phyloP scores from a whole-genome alignment of 192 early-diverging fungal species.

The Rhizoclosmatium sp. region DNA sequence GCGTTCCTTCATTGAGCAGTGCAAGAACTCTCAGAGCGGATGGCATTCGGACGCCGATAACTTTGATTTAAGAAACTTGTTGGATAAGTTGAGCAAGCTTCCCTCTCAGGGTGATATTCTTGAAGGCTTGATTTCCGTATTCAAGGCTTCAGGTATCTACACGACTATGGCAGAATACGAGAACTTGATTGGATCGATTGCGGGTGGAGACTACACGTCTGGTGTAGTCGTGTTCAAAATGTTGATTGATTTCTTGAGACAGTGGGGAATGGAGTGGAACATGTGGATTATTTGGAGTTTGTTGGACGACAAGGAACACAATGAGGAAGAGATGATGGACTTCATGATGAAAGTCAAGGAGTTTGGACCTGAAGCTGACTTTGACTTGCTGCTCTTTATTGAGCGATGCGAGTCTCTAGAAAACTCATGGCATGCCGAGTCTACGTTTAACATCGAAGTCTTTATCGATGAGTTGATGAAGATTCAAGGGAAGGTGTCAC shows the following conservation, averaged over 20 bases:
- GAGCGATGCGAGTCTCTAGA: constrained; percentile 29
- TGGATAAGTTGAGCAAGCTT: constrained; percentile 34
- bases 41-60: constrained; percentile 25
- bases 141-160: constrained; percentile 35
- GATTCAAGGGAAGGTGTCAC: background rate
- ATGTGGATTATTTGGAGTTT: constrained; percentile 43
- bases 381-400: constrained; percentile 18
- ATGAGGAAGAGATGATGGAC: constrained; percentile 30
- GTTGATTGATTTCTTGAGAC: constrained; percentile 33
- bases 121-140: constrained; percentile 8
- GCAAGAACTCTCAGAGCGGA: constrained; percentile 30
- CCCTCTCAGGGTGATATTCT: constrained; percentile 5
- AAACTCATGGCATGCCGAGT: constrained; percentile 27
- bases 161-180: constrained; percentile 30
- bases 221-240: constrained; percentile 33
- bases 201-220: constrained; percentile 32
- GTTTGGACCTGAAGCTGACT: constrained; percentile 14
- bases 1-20: constrained; percentile 37
- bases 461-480: constrained; percentile 24
- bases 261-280: constrained; percentile 43
- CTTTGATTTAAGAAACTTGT: constrained; percentile 27
- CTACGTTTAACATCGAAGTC: constrained; percentile 14
- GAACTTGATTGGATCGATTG: constrained; percentile 33
- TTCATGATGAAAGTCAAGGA: constrained; percentile 10
- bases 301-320: constrained; percentile 37